Conservation (phyloP, 352 stramenopile genomes). For the Peronospora destructor region DNA sequence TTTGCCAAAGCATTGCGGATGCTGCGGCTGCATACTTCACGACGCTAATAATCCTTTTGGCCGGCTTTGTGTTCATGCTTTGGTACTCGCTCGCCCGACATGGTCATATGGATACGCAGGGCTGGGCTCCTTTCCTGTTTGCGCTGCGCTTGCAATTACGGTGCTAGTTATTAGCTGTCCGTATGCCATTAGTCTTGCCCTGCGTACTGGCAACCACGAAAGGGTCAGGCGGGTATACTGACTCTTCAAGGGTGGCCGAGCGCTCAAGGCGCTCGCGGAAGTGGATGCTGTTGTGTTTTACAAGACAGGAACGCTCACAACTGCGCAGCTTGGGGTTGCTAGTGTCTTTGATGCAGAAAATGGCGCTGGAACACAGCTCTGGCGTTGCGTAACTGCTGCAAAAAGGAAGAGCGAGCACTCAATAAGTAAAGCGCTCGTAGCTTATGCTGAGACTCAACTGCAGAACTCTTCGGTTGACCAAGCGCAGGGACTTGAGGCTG, state of each 20-base stretch:
- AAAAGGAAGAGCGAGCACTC: constrained; percentile 61
- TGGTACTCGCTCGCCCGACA: constrained; percentile 59
- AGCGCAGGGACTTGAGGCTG: constrained; percentile 32
- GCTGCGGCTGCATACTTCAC: constrained; percentile 65
- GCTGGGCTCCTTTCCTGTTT: constrained; percentile 57
- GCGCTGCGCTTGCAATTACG: constrained; percentile 69
- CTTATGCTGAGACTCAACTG: constrained; percentile 33
- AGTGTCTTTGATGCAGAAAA: constrained; percentile 14
- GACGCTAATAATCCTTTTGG: constrained; percentile 62
- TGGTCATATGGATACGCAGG: constrained; percentile 36
- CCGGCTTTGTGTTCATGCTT: constrained; percentile 53
- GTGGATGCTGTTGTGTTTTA: constrained; percentile 76
- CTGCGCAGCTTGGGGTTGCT: constrained; percentile 40
- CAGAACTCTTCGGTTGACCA: constrained; percentile 17
- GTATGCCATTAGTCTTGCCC: constrained; percentile 66
- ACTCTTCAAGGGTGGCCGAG: constrained; percentile 61
- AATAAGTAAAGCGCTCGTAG: constrained; percentile 49
- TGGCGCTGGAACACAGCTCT: constrained; percentile 19
- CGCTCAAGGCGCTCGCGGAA: constrained; percentile 57
- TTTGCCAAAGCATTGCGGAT: constrained; percentile 61
- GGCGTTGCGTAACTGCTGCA: constrained; percentile 41
- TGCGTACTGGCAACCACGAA: constrained; percentile 68
- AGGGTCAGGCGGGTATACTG: constrained; percentile 71
- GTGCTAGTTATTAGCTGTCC: constrained; percentile 75
- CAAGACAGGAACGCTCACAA: constrained; percentile 77